A percentile compares a stretch with the other conserved stretches of the same genome.
phyloP scores from a whole-genome alignment of 2,329 filamentous ascomycete species.

The Pseudocercospora crystallina region DNA sequence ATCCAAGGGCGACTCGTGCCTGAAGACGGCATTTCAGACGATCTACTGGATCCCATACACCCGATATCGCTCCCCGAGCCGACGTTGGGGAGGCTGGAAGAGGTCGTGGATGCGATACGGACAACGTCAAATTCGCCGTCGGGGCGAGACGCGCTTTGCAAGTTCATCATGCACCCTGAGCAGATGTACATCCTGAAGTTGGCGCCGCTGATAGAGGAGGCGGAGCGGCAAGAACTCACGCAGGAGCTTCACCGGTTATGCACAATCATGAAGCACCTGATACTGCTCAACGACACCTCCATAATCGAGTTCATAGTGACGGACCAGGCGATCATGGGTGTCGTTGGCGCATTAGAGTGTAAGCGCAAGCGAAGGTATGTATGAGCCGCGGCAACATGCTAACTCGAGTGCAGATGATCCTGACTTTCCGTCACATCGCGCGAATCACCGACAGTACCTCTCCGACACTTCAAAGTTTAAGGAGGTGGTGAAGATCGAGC shows the following conservation, averaged over 20 bases:
- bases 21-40: constrained; percentile 89
- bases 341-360: constrained; percentile 92
- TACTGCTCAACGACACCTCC: constrained; percentile 87
- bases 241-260: constrained; percentile 85
- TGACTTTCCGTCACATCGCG: constrained; percentile 95
- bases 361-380: constrained; percentile 29
- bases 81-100: constrained; percentile 75
- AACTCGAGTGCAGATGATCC: constrained; percentile 67
- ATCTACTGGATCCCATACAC: constrained; percentile 71
- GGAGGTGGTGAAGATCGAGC: constrained; percentile 90
- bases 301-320: constrained; percentile 94
- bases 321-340: constrained; percentile 83
- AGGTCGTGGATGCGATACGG: constrained; percentile 83
- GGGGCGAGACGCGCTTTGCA: constrained; percentile 82
- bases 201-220: constrained; percentile 79
- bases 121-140: constrained; percentile 70
- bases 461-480: constrained; percentile 87
- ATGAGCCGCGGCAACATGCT: constrained; percentile 25
- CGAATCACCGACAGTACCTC: constrained; percentile 92
- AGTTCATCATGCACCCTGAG: constrained; percentile 79
- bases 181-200: constrained; percentile 75
- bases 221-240: constrained; percentile 87
- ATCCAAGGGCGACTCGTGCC: constrained; percentile 70
- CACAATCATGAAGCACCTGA: constrained; percentile 96
- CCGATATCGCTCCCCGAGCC: constrained; percentile 74